Evolutionary conservation across 2,329 filamentous ascomycete genomes (phyloP).

Genomic region (Fusarium torreyae): DNA sequence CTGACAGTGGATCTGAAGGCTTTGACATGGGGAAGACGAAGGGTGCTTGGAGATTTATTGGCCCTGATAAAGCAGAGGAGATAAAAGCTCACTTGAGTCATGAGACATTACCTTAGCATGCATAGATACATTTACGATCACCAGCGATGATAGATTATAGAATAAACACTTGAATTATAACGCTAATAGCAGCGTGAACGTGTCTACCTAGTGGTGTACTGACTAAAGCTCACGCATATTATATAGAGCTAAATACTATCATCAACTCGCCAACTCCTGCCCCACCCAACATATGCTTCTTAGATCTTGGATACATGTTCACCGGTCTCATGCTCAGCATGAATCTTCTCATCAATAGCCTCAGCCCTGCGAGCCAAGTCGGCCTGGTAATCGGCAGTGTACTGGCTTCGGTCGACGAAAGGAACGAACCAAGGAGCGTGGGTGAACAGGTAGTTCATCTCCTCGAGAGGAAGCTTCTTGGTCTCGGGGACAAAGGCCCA

Average conservation of each 20-base stretch:
- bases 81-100: not conserved
- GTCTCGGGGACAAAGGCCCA: constrained; percentile 78
- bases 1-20: not conserved
- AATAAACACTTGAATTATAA: too few species aligned
- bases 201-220: too few species aligned
- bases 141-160: too few species aligned
- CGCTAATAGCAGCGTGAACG: too few species aligned
- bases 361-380: constrained; percentile 72
- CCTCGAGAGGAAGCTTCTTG: constrained; percentile 73
- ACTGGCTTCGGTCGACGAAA: constrained; percentile 16
- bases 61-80: constrained; percentile 1
- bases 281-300: too few species aligned
- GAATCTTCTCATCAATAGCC: constrained; percentile 23
- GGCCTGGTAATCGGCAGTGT: constrained; percentile 38
- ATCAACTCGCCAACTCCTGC: too few species aligned
- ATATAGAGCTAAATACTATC: too few species aligned
- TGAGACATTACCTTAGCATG: constrained; percentile 61
- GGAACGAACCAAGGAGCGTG: constrained; percentile 32
- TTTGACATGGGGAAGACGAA: constrained; percentile 8
- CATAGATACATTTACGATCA: too few species aligned
- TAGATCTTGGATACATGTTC: constrained; percentile 14
- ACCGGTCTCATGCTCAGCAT: constrained; percentile 23
- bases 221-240: too few species aligned
- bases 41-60: constrained; percentile 19
- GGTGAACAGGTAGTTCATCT: constrained; percentile 65